A percentile compares a stretch with the other conserved stretches of the same genome.
phyloP scores from a whole-genome alignment of 2,329 filamentous ascomycete genomes.

The Fusarium citri region DNA sequence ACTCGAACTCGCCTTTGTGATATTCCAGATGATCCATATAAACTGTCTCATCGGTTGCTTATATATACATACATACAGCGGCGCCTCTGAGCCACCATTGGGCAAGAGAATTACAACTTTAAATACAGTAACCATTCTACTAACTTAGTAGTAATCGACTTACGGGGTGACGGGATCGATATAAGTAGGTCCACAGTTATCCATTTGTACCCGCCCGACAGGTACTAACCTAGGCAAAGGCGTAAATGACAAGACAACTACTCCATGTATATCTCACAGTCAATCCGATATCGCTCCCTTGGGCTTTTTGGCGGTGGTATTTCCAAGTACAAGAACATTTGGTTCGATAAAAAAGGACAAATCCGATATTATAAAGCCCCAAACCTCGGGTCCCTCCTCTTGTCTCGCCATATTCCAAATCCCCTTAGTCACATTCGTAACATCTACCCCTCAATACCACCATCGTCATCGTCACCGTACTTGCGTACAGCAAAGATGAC shows the following conservation, averaged over 20 bases:
- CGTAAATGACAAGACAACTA: neutral
- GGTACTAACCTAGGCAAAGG: neutral
- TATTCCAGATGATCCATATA: neutral
- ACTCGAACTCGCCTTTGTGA: neutral
- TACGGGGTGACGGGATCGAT: neutral
- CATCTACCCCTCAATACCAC: conserved; percentile 17
- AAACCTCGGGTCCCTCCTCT: neutral
- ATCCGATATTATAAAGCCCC: neutral
- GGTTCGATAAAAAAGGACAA: neutral
- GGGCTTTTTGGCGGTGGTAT: neutral
- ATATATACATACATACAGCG: neutral
- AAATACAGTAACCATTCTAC: neutral
- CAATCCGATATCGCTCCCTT: conserved; percentile 41
- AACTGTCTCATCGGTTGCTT: no score
- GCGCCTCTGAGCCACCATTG: neutral
- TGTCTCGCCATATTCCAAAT: neutral
- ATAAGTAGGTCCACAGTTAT: conserved; percentile 39
- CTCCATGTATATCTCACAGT: conserved; percentile 30
- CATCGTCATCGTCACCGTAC: conserved; percentile 1
- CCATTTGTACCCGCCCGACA: conserved; percentile 18
- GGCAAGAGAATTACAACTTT: neutral
- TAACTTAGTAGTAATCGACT: no score
- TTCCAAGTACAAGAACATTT: neutral
- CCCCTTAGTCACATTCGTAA: conserved; percentile 6
- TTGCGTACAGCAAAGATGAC: conserved; percentile 3